Conservation (phyloP, 306 rosid species). For the Inga oerstediana region DNA sequence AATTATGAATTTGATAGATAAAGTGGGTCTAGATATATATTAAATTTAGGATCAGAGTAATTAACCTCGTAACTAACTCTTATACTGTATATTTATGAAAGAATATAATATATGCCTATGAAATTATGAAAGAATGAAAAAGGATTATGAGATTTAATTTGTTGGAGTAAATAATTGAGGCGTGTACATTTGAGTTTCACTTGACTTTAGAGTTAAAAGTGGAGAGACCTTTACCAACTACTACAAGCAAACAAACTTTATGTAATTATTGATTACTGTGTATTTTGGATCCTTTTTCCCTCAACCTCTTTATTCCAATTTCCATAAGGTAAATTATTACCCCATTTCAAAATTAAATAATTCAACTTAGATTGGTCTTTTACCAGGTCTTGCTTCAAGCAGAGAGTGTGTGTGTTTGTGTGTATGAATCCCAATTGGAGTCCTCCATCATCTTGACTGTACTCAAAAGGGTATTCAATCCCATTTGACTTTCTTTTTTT, state of each 20-base stretch:
- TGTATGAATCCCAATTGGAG: background rate
- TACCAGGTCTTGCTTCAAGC: no score
- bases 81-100: no score
- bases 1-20: no score
- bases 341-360: background rate
- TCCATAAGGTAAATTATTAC: background rate
- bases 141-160: background rate
- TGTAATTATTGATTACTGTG: background rate
- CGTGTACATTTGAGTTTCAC: background rate
- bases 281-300: background rate
- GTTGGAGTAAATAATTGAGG: background rate
- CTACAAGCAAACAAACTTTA: background rate
- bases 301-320: background rate
- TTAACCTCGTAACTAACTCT: no score
- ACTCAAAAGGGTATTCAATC: background rate
- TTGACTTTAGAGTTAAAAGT: background rate
- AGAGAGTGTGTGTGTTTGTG: no score
- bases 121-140: no score
- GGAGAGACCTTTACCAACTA: background rate
- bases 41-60: no score
- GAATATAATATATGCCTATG: no score
- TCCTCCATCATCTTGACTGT: background rate
- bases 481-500: background rate
- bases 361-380: background rate
- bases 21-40: no score